Base-by-base conservation (phyloP, 208 protist genomes). In the Leishmania major region DNA sequence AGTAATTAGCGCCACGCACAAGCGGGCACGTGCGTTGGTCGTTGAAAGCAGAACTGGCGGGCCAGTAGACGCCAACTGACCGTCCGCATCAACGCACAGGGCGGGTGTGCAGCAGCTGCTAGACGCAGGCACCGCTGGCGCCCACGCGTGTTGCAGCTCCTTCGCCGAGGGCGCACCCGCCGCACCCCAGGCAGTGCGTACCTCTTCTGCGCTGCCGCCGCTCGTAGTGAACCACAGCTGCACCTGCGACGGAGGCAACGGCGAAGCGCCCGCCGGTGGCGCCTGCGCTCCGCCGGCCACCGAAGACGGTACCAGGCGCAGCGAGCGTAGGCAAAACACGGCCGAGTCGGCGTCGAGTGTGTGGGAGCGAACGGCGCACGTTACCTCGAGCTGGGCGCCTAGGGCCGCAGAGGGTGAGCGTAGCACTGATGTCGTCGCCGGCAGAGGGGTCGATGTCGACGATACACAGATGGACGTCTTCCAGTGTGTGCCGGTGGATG, bases 211-310 rank as follows among this genome's bases (percentile, higher is more conserved):
- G 60, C 57, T 80, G 72, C 74, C 76, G 69, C 78, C 78, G 51
- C 86, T 84, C 22, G 80, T 80, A 55, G 74, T 78, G 64, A 89
- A 89, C 86, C 86, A 89, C n/a, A 89, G 31, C 71, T 79, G 81
- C 57, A 83, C 82, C 59, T 81, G 71, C 25, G 78, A 77, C 45
- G 60, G 73, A 45, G 77, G 19, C 5, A 60, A 45, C 19, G 57
- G 59, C 22, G 31, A 55, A 22, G 15, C 57, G 10, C 37, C 37
- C 28, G 60, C 13, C 43, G 45, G 43, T 19, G 55, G 62, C 15
- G 45, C 25, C 62, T 31, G 77, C 35, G 47, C 22, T 13, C 22
- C 53, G 43, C 15, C 25, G 43, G 66, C 19, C 10, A 85, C n/a
- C 1, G 78, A 79, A 8, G 82, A 88, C 3, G 85, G 45, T 5